phyloP scores from a whole-genome alignment of 2,329 filamentous ascomycete species.

The Endothia cerciana region DNA sequence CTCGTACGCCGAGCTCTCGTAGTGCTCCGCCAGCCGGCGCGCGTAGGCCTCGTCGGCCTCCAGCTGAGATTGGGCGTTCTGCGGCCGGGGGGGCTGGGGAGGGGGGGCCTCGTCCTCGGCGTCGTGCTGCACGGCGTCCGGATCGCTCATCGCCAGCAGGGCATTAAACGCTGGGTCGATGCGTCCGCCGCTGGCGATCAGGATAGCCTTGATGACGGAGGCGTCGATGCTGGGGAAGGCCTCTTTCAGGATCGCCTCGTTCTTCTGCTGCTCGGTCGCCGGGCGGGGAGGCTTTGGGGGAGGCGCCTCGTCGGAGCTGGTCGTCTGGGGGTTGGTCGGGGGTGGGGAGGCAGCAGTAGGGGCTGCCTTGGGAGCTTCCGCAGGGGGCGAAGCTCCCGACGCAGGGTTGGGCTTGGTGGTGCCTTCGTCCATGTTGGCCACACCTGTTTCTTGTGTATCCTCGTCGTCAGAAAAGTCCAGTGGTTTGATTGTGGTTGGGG shows the following conservation, averaged over 20 bases:
- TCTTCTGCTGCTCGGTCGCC: constrained; percentile 79
- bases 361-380: constrained; percentile 33
- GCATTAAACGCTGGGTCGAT: constrained; percentile 97
- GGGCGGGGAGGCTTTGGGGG: constrained; percentile 88
- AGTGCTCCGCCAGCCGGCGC: constrained; percentile 90
- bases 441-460: constrained; percentile 64
- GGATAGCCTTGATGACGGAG: constrained; percentile 82
- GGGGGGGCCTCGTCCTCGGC: constrained; percentile 69
- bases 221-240: constrained; percentile 87
- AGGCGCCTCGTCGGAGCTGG: constrained; percentile 47
- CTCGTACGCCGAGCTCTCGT: constrained; percentile 68
- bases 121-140: constrained; percentile 64
- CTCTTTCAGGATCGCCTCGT: constrained; percentile 86
- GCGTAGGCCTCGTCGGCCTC: constrained; percentile 92
- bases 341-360: constrained; percentile 27
- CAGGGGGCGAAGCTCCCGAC: constrained; percentile 32
- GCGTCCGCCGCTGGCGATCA: constrained; percentile 82
- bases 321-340: constrained; percentile 23
- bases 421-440: constrained; percentile 46
- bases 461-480: constrained; percentile 74
- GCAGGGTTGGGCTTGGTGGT: constrained; percentile 28
- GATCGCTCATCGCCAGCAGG: constrained; percentile 82
- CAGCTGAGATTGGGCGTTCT: constrained; percentile 70
- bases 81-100: constrained; percentile 59
- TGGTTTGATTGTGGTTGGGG: constrained; percentile 66